Base-by-base conservation (phyloP, 2,329 filamentous ascomycete genomes). In the Fusarium compactum region DNA sequence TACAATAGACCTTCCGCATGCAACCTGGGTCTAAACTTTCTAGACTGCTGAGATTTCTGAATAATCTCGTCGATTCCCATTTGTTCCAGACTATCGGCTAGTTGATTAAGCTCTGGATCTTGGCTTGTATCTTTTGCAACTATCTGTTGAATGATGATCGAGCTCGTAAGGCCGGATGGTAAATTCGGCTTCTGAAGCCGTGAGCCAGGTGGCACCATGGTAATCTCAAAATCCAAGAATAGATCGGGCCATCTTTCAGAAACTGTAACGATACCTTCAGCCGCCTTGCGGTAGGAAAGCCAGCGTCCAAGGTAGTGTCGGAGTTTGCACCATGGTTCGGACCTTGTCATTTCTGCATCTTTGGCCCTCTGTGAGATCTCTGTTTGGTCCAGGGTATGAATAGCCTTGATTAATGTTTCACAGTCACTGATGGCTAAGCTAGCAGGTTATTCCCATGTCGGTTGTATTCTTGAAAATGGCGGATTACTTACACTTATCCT, bases 1-100 rank as follows among this genome's bases (percentile, higher is more conserved):
- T 77, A 69, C 1, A 80, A 58, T 0, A 78, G 52, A 1, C 77
- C 44, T 48, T 81, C 80, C 8, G 76, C 74, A 41, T 81, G 80
- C 3, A 81, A 74, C 0, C 65, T 48, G 0, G 78, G 75, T 18
- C 12, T 71, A 40, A 74, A 78, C 1, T 11, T 54, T 1, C 24
- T 9, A 3, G 59, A 59, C 18, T 30, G 76, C 38, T n/a, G n/a
- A 24, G 70, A 65, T 4, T 44, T 47, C 5, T 18, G 25, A 18
- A 77, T 69, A 3, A 46, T 3, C 5, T 45, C 12, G 14, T 77
- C 67, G 0, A 77, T 52, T 11, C 64, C 65, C 30, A 72, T 59
- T 8, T 55, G 46, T n/a, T 70, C 50, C 24, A 78, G 47, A 5
- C 70, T 58, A 5, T 72, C 47, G 6, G n/a, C 46, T 14, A 24